These are phyloP conservation scores for Boletus reticuloceps DNA, from an alignment of 768 basidiomycete species.

Conservation along the genomic window DNA sequence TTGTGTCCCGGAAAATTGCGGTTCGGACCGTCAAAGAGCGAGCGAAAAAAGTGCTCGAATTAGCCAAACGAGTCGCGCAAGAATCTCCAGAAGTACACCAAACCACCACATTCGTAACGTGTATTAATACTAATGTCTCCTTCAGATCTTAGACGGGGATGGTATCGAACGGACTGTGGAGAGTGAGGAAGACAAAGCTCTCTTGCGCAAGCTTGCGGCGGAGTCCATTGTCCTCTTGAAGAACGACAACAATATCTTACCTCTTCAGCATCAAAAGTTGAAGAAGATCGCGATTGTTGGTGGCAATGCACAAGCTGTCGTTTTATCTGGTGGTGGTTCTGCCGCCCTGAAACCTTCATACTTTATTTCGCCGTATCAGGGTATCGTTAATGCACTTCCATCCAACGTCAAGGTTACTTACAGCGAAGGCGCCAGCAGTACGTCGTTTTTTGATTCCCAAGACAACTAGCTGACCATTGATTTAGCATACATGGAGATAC, in stretches of 20 bases:
- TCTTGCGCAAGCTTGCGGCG: slow-evolving; percentile 67
- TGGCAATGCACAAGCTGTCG: slow-evolving; percentile 55
- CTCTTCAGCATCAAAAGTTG: slow-evolving; percentile 39
- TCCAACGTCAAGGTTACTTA: slow-evolving; percentile 54
- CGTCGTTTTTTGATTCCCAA: slow-evolving; percentile 9
- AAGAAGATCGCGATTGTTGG: slow-evolving; percentile 78
- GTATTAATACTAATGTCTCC: not conserved
- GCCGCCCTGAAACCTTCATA: slow-evolving; percentile 70
- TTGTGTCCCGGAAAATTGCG: slow-evolving; percentile 61
- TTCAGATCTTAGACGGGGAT: slow-evolving; percentile 68
- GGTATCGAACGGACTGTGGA: slow-evolving; percentile 63
- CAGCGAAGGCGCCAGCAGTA: slow-evolving; percentile 68
- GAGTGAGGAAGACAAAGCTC: slow-evolving; percentile 53
- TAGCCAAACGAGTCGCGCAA: slow-evolving; percentile 67
- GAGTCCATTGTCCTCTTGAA: slow-evolving; percentile 75
- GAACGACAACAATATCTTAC: slow-evolving; percentile 50
- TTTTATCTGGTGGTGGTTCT: slow-evolving; percentile 78
- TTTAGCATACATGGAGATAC: slow-evolving; percentile 61
- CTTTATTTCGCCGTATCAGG: slow-evolving; percentile 75
- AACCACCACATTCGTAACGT: not conserved
- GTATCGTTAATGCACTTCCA: slow-evolving; percentile 59
- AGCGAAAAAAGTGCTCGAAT: slow-evolving; percentile 61
- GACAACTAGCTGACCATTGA: not conserved
- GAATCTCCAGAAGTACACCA: slow-evolving; percentile 47
- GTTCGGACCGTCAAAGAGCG: slow-evolving; percentile 64